These are phyloP conservation scores for Epicoccum nigrum DNA, from an alignment of 2,329 filamentous ascomycete genomes.

Conservation along the genomic window DNA sequence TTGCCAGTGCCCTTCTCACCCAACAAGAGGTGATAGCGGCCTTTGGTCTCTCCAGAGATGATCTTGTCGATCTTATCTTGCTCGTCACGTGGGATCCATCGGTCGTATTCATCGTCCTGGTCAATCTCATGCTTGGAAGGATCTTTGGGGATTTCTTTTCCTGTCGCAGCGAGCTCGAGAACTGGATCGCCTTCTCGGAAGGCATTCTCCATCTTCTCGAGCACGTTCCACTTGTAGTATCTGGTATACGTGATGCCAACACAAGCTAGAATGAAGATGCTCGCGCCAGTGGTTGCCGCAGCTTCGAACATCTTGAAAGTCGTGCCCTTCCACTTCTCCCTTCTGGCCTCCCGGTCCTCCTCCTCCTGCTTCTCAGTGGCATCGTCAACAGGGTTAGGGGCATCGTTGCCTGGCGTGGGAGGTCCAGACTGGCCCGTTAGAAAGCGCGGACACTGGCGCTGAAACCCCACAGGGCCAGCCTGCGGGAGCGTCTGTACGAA, in stretches of 20 bases:
- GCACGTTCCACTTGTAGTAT: slow-evolving; percentile 84
- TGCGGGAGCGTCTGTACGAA: slow-evolving; percentile 28
- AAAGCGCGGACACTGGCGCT: slow-evolving; percentile 25
- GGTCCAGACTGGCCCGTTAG: slow-evolving; percentile 46
- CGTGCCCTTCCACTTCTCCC: slow-evolving; percentile 47
- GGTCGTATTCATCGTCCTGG: slow-evolving; percentile 58
- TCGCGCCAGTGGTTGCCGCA: slow-evolving; percentile 58
- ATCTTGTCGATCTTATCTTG: slow-evolving; percentile 84
- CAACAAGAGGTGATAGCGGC: slow-evolving; percentile 89
- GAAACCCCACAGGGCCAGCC: slow-evolving; percentile 29
- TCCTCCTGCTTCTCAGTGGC: slow-evolving; percentile 34
- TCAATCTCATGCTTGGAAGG: slow-evolving; percentile 26
- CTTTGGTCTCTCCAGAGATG: slow-evolving; percentile 71
- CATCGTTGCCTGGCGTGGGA: slow-evolving; percentile 45
- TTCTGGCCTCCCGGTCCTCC: slow-evolving; percentile 27
- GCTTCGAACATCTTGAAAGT: slow-evolving; percentile 60
- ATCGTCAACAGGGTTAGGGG: slow-evolving; percentile 48
- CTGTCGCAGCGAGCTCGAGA: slow-evolving; percentile 65
- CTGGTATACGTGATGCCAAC: slow-evolving; percentile 56
- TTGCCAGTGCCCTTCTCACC: slow-evolving; percentile 98
- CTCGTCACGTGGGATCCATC: slow-evolving; percentile 86
- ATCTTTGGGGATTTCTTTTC: slow-evolving; percentile 43
- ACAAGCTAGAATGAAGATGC: slow-evolving; percentile 55
- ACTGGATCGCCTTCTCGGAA: slow-evolving; percentile 93
- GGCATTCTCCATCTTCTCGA: slow-evolving; percentile 91